Percentiles rank a stretch among this genome's conserved stretches.
Evolutionary conservation across 179 eudicot genomes (phyloP).

Genomic region (Pouteria campechiana): DNA sequence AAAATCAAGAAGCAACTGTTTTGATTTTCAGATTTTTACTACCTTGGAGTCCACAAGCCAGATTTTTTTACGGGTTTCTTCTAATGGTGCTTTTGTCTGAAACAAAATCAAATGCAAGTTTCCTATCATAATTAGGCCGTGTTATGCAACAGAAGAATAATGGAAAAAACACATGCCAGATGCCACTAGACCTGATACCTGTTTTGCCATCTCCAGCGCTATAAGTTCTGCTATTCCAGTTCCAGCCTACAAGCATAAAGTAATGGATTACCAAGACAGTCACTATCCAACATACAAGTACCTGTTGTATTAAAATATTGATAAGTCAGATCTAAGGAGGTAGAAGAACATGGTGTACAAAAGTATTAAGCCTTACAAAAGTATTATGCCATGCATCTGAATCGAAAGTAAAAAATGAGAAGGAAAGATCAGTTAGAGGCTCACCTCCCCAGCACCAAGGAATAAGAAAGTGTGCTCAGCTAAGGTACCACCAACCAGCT

Average conservation of each 20-base stretch:
- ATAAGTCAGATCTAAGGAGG: too few relatives aligned
- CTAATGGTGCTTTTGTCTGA: constrained; percentile 63
- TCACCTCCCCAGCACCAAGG: constrained; percentile 94
- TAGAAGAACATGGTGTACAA: too few relatives aligned
- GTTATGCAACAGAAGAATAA: not conserved
- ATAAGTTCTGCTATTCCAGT: constrained; percentile 94
- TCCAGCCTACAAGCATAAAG: constrained; percentile 58
- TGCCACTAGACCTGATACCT: constrained; percentile 29
- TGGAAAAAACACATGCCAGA: not conserved
- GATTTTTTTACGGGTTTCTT: constrained; percentile 74
- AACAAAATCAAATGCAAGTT: too few relatives aligned
- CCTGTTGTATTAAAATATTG: not conserved
- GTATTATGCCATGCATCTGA: too few relatives aligned
- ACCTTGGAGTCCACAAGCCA: constrained; percentile 95
- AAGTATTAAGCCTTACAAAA: too few relatives aligned
- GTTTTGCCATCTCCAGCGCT: constrained; percentile 84
- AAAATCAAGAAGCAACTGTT: not conserved
- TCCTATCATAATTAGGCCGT: not conserved
- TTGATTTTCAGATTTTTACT: not conserved
- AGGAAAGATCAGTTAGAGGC: not conserved
- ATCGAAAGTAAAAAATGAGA: not conserved
- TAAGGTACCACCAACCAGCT: constrained; percentile 51
- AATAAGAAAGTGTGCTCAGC: constrained; percentile 74
- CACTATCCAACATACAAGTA: not conserved
- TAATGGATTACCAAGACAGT: not conserved